Percentiles rank a stretch among this genome's conserved stretches.
Evolutionary conservation across 2,329 filamentous ascomycete species (phyloP).

Genomic region (Truncatella angustata): DNA sequence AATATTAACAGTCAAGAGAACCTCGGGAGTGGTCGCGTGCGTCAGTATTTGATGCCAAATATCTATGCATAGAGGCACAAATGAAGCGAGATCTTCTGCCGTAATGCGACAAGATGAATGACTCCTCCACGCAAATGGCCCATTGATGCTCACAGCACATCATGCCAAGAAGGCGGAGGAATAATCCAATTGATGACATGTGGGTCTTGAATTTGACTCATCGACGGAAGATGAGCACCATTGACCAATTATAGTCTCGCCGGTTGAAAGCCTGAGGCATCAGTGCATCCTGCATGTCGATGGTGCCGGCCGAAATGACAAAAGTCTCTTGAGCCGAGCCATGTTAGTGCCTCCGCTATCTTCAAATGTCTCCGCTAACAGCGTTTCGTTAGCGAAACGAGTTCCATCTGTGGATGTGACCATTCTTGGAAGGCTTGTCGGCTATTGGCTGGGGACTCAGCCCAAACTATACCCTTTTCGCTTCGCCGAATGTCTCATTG

Average conservation of each 20-base stretch:
- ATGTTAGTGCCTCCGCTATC: background rate
- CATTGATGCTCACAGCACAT: background rate
- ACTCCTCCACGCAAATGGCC: background rate
- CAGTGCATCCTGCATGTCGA: background rate
- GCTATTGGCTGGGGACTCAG: slow-evolving; percentile 5
- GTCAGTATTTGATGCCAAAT: no score
- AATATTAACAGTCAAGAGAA: no score
- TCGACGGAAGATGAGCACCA: background rate
- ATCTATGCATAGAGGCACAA: background rate
- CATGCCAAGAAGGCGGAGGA: background rate
- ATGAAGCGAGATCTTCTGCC: background rate
- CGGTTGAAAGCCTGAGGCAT: slow-evolving; percentile 7
- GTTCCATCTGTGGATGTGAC: background rate
- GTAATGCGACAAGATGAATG: background rate
- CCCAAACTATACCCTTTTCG: slow-evolving; percentile 8
- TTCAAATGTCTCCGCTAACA: background rate
- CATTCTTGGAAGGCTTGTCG: background rate
- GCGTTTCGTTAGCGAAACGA: background rate
- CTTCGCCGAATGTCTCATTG: slow-evolving; percentile 10
- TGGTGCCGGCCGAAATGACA: background rate
- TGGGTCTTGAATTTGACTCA: slow-evolving; percentile 10
- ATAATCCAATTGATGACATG: slow-evolving; percentile 3
- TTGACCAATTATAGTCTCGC: slow-evolving; percentile 10
- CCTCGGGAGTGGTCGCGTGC: no score
- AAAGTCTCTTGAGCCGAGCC: background rate